These are phyloP conservation scores for Fusarium avenaceum DNA, from an alignment of 2,329 filamentous ascomycete species.

Conservation along the genomic window DNA sequence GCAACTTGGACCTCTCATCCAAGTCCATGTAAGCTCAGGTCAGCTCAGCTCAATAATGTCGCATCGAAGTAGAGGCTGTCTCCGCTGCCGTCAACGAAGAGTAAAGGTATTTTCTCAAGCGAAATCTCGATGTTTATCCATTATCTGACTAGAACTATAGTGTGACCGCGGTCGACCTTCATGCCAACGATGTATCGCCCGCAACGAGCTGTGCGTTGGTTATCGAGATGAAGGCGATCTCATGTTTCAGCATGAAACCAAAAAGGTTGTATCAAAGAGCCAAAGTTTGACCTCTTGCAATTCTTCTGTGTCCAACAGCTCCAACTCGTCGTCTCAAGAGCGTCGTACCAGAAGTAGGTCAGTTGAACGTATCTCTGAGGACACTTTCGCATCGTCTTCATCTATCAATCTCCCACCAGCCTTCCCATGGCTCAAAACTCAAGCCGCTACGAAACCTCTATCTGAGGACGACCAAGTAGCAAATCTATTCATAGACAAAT, in stretches of 20 bases:
- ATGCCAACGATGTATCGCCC: slow-evolving; percentile 55
- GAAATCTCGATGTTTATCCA: accelerated
- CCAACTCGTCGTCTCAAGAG: slow-evolving; percentile 6
- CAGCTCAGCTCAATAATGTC: slow-evolving; percentile 32
- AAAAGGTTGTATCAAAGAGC: slow-evolving; percentile 46
- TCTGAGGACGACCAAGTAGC: slow-evolving; percentile 50
- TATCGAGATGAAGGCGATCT: slow-evolving; percentile 56
- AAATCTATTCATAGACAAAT: slow-evolving; percentile 55
- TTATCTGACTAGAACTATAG: slow-evolving; percentile 4
- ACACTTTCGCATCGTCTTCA: background rate
- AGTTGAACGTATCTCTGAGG: slow-evolving; percentile 18
- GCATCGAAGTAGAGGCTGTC: slow-evolving; percentile 51
- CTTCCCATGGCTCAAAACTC: slow-evolving; percentile 47
- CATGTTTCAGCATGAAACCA: slow-evolving; percentile 55
- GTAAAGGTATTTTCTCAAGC: slow-evolving; percentile 42
- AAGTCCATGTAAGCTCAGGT: background rate
- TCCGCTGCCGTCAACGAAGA: slow-evolving; percentile 51
- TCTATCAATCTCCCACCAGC: slow-evolving; percentile 9
- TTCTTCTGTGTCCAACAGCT: slow-evolving; percentile 2
- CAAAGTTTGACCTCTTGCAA: slow-evolving; percentile 24
- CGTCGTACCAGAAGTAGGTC: slow-evolving; percentile 35
- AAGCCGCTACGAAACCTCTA: background rate
- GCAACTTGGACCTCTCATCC: slow-evolving; percentile 23
- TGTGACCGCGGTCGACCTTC: slow-evolving; percentile 55
- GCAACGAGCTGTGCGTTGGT: slow-evolving; percentile 55